Base-by-base conservation (phyloP, 163 green algal species). In the Coccomyxa subellipsoidea region DNA sequence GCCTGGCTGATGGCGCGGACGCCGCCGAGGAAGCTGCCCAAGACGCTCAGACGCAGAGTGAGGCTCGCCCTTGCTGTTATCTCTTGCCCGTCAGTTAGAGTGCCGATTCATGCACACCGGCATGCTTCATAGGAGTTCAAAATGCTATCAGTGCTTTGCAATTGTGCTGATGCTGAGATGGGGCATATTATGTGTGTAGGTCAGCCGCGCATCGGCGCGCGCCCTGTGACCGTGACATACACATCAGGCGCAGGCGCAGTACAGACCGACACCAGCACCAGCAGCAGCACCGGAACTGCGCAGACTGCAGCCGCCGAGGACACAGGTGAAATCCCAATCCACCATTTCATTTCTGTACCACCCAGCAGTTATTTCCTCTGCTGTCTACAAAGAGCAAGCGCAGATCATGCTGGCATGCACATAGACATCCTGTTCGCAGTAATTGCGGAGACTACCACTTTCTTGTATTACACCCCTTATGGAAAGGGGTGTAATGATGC, bases 21-120 rank as follows among this genome's bases (percentile, higher is more conserved):
- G 66, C 66, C 4, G 66, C 77, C 40, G 12, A 81, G 47, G 77
- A 81, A 7, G n/a, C 31, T 73, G 40, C 77, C 25, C 8, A 82
- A 18, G 78, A 76, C 5, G 34, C 6, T 23, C n/a, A 72, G 39
- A 71, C 23, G 12, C 39, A 47, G 70, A 27, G 32, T 38, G 21
- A 77, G 66, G 2, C 3, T 7, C 29, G 18, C 4, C 29, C 12
- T 35, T 73, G n/a, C 29, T 6, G 32, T 4, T 23, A 35, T 73
- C 29, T 23, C 29, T 73, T 73, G 66, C 66, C 66, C 21, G 3
- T n/a, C n/a, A n/a, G n/a, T n/a, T n/a, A n/a, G n/a, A n/a, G n/a
- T n/a, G n/a, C n/a, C n/a, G n/a, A n/a, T n/a, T n/a, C 29, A 35
- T 36, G 1, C 21, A 34, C 2, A 8, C 18, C 66, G 10, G 29